Evolutionary conservation across 768 basidiomycete species (phyloP), one percentile per base, ranked within the genome.

Genomic region (Mrakia gelida): DNA sequence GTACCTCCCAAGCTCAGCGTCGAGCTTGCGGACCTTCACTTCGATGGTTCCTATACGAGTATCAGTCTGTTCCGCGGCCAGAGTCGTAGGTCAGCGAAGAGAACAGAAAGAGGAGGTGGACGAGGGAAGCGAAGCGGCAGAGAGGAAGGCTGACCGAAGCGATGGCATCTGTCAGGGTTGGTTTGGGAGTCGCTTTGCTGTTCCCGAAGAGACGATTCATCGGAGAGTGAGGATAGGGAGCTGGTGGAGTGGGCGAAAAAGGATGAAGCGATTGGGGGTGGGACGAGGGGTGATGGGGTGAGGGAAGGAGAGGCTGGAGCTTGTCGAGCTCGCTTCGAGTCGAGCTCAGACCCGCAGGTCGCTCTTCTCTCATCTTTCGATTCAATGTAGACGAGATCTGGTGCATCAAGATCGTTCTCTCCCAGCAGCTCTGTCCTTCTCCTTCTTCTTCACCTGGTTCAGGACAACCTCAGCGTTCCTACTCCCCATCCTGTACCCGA

Each of bases 1-100:
- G 87, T 97, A 98, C 56, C 92, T 88, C 70, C 87, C 87, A 28
- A 99, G 88, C 83, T 99, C 97, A 8, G 91, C 95, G 82, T 98
- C 95, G 41, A 99, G 88, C 84, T 98, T 99, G 86, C 91, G 92
- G 81, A 99, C 87, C 87, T 98, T 99, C 84, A 98, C 95, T 84
- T 99, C 95, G 80, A 97, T 92, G 18, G 92, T 90, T 38, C 90
- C 90, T 84, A 93, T 88, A 74, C 95, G 90, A 0, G 89, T 84
- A 84, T 98, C 95, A 83, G 94, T 97, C 95, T 97, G 80, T 65
- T 32, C 56, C 26, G 9, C 15, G 2, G 4, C 23, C 52, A 59
- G 38, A 38, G 18, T 15, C 8, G 6, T 9, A 26, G 21, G 67
- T 70, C 67, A 70, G 75, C 41, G 73, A 62, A 70, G 76, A 75